Percentiles rank a stretch among this genome's conserved stretches.
Evolutionary conservation across 345 rosid genomes (phyloP).

Genomic region (Pugionium dolabratum): DNA sequence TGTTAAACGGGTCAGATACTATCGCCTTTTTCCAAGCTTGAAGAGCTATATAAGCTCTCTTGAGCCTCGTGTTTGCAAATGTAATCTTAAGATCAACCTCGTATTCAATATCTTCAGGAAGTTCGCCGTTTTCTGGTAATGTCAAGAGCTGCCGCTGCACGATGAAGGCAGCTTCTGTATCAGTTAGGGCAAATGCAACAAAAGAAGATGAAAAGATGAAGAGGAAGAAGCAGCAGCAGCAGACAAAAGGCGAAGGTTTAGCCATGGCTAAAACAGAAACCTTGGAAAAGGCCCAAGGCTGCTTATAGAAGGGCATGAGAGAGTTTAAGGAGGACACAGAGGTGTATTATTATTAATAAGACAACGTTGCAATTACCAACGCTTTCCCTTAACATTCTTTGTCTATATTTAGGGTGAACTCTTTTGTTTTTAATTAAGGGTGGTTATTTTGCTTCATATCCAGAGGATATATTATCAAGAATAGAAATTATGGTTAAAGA

Average conservation of each 20-base stretch:
- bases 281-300: constrained; percentile 76
- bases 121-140: constrained; percentile 45
- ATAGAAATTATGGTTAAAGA: constrained; percentile 35
- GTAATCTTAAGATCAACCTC: constrained; percentile 41
- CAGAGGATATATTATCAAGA: constrained; percentile 25
- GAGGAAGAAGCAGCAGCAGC: constrained; percentile 43
- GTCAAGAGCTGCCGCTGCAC: constrained; percentile 68
- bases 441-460: constrained; percentile 24
- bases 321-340: constrained; percentile 29
- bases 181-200: constrained; percentile 49
- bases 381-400: constrained; percentile 26
- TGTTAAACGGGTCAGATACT: constrained; percentile 73
- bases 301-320: constrained; percentile 51
- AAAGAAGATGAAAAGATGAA: constrained; percentile 37
- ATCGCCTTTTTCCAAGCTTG: constrained; percentile 79
- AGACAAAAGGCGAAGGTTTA: constrained; percentile 57
- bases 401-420: constrained; percentile 33
- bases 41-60: constrained; percentile 68
- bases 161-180: constrained; percentile 59
- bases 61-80: constrained; percentile 61
- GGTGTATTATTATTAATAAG: constrained; percentile 36
- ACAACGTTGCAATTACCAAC: constrained; percentile 26
- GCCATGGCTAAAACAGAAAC: constrained; percentile 48
- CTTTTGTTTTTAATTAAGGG: constrained; percentile 11
- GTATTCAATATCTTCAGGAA: constrained; percentile 41